These are phyloP conservation scores for Thelonectria rubi DNA, from an alignment of 2,329 filamentous ascomycete genomes.

Conservation along the genomic window DNA sequence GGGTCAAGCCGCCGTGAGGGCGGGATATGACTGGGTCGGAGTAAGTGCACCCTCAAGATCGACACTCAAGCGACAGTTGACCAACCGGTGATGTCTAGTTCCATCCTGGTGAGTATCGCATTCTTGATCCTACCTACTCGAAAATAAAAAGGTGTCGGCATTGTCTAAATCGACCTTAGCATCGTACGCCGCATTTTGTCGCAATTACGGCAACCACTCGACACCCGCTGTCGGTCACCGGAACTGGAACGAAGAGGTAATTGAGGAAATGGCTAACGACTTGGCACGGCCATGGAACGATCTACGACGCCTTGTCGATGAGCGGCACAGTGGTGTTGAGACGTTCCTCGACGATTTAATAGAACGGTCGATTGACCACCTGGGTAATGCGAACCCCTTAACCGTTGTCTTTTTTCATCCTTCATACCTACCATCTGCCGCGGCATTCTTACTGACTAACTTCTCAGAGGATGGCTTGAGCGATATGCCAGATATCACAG, in stretches of 20 bases:
- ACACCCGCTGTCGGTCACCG: slow-evolving; percentile 40
- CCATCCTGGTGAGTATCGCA: slow-evolving; percentile 35
- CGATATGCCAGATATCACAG: slow-evolving; percentile 9
- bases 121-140: neutral
- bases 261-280: slow-evolving; percentile 48
- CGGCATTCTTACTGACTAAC: neutral
- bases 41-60: slow-evolving; percentile 43
- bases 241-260: slow-evolving; percentile 59
- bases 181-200: slow-evolving; percentile 54
- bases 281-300: slow-evolving; percentile 46
- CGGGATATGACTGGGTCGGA: slow-evolving; percentile 44
- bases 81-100: slow-evolving; percentile 40
- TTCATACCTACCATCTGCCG: neutral
- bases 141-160: neutral
- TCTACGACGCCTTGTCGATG: slow-evolving; percentile 19
- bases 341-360: slow-evolving; percentile 2
- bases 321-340: slow-evolving; percentile 5
- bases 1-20: slow-evolving; percentile 38
- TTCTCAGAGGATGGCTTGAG: neutral
- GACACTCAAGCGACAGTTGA: neutral
- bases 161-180: slow-evolving; percentile 26
- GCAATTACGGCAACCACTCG: slow-evolving; percentile 50
- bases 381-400: slow-evolving; percentile 27
- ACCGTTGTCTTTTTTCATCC: neutral
- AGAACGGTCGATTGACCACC: slow-evolving; percentile 16